Conservation (phyloP, 1,139 yeast species). For the Protomyces macrosporus region DNA sequence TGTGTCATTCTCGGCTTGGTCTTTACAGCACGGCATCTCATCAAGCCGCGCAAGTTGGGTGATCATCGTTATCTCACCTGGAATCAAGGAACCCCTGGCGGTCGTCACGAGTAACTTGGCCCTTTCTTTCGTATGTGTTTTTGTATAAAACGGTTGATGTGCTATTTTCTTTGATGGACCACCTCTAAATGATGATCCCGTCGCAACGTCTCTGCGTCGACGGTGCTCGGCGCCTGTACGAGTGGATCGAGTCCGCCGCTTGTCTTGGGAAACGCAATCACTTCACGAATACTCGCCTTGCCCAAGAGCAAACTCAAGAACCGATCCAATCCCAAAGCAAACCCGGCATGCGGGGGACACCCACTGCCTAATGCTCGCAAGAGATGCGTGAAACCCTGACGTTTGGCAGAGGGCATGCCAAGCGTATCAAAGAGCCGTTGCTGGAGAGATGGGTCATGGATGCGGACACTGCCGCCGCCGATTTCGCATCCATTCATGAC, state of each 20-base stretch:
- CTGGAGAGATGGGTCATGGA: constrained; percentile 79
- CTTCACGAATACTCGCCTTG: constrained; percentile 74
- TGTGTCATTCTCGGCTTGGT: constrained; percentile 58
- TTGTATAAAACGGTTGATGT: not conserved
- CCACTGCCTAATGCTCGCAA: constrained; percentile 78
- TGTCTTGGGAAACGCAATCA: constrained; percentile 92
- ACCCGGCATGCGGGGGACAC: constrained; percentile 98
- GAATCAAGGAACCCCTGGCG: constrained; percentile 36
- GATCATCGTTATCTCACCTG: constrained; percentile 68
- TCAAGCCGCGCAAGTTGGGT: constrained; percentile 69
- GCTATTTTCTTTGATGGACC: not conserved
- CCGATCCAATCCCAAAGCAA: constrained; percentile 92
- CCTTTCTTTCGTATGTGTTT: too few relatives aligned
- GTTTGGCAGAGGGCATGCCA: constrained; percentile 46
- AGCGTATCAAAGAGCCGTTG: constrained; percentile 52
- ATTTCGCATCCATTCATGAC: constrained; percentile 92
- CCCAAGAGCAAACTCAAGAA: constrained; percentile 85
- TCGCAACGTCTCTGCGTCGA: constrained; percentile 46
- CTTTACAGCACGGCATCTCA: constrained; percentile 55
- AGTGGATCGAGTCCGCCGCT: constrained; percentile 83
- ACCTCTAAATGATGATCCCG: constrained; percentile 46
- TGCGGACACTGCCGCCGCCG: constrained; percentile 96
- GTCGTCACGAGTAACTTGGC: not conserved
- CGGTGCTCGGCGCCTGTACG: constrained; percentile 75
- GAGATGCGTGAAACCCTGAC: constrained; percentile 73